These are phyloP conservation scores for Ulvella scutata DNA, from an alignment of 139 green algal genomes.

Conservation along the genomic window DNA sequence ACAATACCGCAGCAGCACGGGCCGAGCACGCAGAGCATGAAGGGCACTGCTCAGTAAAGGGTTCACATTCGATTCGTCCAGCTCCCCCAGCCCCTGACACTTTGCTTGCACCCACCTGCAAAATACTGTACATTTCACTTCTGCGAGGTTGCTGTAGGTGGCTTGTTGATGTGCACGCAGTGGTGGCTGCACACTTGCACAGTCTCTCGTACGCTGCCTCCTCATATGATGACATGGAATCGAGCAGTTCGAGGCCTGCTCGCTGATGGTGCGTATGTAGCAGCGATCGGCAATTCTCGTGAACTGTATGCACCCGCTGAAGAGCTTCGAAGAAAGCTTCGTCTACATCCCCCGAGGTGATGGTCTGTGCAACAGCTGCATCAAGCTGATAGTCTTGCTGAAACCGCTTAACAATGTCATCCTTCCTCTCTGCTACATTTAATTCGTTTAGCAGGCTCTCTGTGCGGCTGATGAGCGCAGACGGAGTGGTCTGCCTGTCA, in stretches of 20 bases:
- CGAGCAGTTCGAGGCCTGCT: conserved; percentile 94
- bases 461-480: conserved; percentile 34
- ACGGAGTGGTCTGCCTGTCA: neutral
- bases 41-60: conserved; percentile 59
- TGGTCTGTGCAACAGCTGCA: conserved; percentile 35
- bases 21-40: conserved; percentile 56
- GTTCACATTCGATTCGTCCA: conserved; percentile 73
- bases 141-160: neutral
- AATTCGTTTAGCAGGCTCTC: conserved; percentile 39
- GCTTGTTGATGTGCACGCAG: neutral
- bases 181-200: conserved; percentile 43
- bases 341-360: conserved; percentile 30
- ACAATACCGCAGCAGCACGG: conserved; percentile 92
- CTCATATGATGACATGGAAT: conserved; percentile 84
- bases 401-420: conserved; percentile 57
- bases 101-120: conserved; percentile 86
- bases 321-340: conserved; percentile 80
- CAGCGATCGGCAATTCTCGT: conserved; percentile 82
- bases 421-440: conserved; percentile 30
- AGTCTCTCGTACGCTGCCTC: conserved; percentile 88
- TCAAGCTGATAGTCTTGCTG: conserved; percentile 88
- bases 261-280: conserved; percentile 81
- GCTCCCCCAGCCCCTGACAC: conserved; percentile 68
- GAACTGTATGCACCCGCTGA: conserved; percentile 67
- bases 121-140: neutral